A percentile compares a stretch with the other conserved stretches of the same genome.
These are phyloP conservation scores for Aspergillus nomiae DNA, from an alignment of 2,329 filamentous ascomycete species.

Conservation along the genomic window DNA sequence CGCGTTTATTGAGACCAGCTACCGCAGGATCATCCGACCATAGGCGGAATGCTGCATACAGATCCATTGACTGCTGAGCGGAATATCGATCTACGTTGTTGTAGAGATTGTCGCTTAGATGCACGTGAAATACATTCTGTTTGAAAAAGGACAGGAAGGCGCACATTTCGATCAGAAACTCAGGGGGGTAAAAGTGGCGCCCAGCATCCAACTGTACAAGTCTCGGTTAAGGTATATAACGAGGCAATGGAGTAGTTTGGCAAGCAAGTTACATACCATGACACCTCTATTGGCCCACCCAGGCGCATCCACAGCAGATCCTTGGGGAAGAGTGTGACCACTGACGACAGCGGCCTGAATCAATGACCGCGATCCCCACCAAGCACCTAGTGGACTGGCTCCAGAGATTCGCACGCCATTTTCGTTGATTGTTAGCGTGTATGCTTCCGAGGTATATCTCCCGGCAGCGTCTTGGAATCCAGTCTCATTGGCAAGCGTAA, in stretches of 20 bases:
- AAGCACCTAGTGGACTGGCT: conserved; percentile 55
- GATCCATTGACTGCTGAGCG: conserved; percentile 44
- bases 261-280: conserved; percentile 36
- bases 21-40: conserved; percentile 52
- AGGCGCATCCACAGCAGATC: conserved; percentile 50
- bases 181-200: conserved; percentile 56
- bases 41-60: conserved; percentile 57
- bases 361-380: conserved; percentile 58
- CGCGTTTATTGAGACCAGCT: conserved; percentile 51
- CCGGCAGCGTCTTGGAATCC: conserved; percentile 51
- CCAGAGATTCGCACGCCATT: conserved; percentile 51
- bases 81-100: conserved; percentile 44
- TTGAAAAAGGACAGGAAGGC: conserved; percentile 62
- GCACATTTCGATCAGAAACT: conserved; percentile 57
- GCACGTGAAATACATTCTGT: conserved; percentile 58
- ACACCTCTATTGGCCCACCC: conserved; percentile 53
- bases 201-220: conserved; percentile 43
- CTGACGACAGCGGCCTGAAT: conserved; percentile 49
- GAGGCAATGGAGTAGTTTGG: conserved; percentile 25
- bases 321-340: conserved; percentile 42
- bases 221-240: not conserved
- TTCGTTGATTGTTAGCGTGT: conserved; percentile 46
- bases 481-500: conserved; percentile 49
- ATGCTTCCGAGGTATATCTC: conserved; percentile 52
- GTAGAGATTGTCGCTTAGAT: conserved; percentile 58